phyloP scores from a whole-genome alignment of 805 yeast species.

The Yarrowia keelungensis region DNA sequence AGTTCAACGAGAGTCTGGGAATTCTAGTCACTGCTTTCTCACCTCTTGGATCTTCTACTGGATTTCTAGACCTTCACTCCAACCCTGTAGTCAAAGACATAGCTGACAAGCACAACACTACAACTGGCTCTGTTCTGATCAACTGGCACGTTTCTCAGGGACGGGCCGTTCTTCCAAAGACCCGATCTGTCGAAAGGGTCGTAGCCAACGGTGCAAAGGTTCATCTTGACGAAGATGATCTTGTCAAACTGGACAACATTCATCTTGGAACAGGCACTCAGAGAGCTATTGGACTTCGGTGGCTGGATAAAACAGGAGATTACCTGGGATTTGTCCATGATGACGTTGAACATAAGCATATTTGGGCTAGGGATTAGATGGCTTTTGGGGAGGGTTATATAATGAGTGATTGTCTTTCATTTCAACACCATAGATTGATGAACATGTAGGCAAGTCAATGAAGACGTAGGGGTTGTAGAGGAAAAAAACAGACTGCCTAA shows the following conservation, averaged over 20 bases:
- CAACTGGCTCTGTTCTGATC: not conserved
- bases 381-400: no score
- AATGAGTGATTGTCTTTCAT: no score
- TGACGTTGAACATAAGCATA: not conserved
- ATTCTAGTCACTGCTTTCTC: not conserved
- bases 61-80: not conserved
- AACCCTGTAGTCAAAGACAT: no score
- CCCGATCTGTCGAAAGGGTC: not conserved
- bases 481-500: no score
- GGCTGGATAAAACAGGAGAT: not conserved
- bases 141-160: conserved; percentile 1
- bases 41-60: conserved; percentile 1
- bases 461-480: no score
- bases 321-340: not conserved
- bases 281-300: not conserved
- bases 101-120: not conserved
- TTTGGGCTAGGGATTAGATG: not conserved
- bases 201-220: not conserved
- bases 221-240: not conserved
- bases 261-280: not conserved
- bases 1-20: not conserved
- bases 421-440: no score
- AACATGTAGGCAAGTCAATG: no score
- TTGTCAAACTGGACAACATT: not conserved
- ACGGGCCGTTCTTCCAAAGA: not conserved